Evolutionary conservation across 2,329 filamentous ascomycete genomes (phyloP).

Genomic region (Albophoma yamanashiensis): DNA sequence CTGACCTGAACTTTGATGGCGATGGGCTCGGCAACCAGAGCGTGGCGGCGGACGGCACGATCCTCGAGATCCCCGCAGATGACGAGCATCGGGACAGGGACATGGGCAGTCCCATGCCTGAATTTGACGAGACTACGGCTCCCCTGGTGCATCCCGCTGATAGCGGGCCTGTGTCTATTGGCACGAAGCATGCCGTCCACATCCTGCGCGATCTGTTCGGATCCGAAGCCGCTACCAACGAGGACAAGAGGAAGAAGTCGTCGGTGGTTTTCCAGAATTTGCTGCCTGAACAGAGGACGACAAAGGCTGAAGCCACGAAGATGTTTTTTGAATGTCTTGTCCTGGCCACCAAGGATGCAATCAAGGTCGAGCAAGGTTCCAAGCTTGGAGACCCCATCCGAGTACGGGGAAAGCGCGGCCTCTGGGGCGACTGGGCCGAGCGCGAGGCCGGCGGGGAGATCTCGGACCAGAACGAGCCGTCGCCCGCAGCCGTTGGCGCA

Average conservation of each 20-base stretch:
- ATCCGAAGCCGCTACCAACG: conserved; percentile 54
- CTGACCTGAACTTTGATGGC: conserved; percentile 37
- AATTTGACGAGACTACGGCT: conserved; percentile 69
- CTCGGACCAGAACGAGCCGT: conserved; percentile 36
- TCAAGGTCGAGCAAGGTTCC: conserved; percentile 84
- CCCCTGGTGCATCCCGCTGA: conserved; percentile 73
- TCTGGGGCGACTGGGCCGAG: conserved; percentile 97
- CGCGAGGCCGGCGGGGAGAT: conserved; percentile 55
- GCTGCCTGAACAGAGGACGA: conserved; percentile 70
- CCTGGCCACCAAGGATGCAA: conserved; percentile 91
- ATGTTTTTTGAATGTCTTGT: conserved; percentile 99
- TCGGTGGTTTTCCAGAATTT: conserved; percentile 86
- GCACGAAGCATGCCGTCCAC: conserved; percentile 93
- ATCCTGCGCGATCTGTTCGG: conserved; percentile 85
- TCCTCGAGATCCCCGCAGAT: conserved; percentile 54
- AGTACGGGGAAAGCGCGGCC: conserved; percentile 83
- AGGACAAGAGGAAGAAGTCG: conserved; percentile 62
- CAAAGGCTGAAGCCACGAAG: conserved; percentile 86
- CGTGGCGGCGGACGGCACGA: conserved; percentile 48
- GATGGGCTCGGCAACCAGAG: conserved; percentile 42
- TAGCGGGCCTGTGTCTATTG: conserved; percentile 75
- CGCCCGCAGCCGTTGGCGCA: conserved; percentile 19
- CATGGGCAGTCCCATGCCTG: conserved; percentile 38
- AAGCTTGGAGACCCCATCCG: conserved; percentile 70
- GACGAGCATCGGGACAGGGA: conserved; percentile 35